These are phyloP conservation scores for Sporothrix curviconia DNA, from an alignment of 2,329 filamentous ascomycete species.

Conservation along the genomic window DNA sequence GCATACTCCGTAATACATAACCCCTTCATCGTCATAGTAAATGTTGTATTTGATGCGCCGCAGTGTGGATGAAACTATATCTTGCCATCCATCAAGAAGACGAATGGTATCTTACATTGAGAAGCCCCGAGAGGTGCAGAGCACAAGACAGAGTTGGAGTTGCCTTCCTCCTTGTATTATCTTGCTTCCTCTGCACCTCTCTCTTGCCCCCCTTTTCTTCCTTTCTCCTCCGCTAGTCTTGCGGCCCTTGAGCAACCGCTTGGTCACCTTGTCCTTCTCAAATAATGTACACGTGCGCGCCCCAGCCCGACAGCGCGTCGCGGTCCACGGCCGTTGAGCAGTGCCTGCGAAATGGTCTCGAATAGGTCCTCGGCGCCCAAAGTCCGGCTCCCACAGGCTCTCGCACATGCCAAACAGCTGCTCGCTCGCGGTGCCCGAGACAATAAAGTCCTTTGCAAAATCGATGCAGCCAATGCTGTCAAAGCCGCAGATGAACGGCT, in stretches of 20 bases:
- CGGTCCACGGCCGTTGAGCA: constrained; percentile 94
- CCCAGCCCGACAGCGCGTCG: constrained; percentile 95
- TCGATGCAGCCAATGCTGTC: constrained; percentile 99
- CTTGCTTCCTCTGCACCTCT: not conserved
- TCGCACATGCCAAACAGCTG: constrained; percentile 99
- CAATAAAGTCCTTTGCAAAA: constrained; percentile 99
- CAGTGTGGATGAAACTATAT: constrained; percentile 1
- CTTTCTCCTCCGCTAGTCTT: constrained; percentile 57
- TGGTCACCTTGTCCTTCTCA: constrained; percentile 99
- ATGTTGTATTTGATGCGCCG: constrained; percentile 5
- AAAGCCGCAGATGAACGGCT: constrained; percentile 98
- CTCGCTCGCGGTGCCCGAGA: constrained; percentile 90
- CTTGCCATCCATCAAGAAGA: not conserved
- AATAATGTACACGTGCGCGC: constrained; percentile 98
- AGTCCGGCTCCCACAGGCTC: constrained; percentile 94
- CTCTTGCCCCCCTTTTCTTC: not conserved
- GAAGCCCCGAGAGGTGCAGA: not conserved
- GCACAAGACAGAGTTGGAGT: not conserved
- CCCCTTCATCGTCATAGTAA: not conserved
- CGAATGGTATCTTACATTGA: constrained; percentile 16
- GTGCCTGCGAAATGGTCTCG: constrained; percentile 93
- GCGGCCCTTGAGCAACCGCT: constrained; percentile 94
- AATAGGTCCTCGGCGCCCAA: constrained; percentile 92
- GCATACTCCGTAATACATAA: not conserved
- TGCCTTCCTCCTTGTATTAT: not conserved